phyloP scores from a whole-genome alignment of 179 eudicot species.

The Dionaea muscipula region DNA sequence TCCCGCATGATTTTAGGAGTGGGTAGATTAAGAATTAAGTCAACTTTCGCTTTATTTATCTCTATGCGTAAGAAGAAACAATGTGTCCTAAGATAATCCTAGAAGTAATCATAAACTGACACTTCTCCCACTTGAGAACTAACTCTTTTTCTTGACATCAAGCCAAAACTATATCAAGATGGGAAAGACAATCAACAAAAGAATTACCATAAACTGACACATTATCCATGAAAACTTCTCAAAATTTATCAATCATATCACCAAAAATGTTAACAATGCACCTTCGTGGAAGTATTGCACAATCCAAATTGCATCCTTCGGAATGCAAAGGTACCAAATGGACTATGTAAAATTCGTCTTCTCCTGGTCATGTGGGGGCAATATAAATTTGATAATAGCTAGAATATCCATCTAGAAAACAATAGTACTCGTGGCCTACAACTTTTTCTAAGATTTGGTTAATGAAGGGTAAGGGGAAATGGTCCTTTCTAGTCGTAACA shows the following conservation, averaged over 20 bases:
- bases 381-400: background rate
- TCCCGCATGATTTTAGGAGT: background rate
- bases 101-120: background rate
- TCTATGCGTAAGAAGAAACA: background rate
- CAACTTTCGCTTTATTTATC: background rate
- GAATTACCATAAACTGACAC: background rate
- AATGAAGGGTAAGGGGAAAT: too few relatives aligned
- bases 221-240: slow-evolving; percentile 8
- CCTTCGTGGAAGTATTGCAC: too few relatives aligned
- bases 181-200: background rate
- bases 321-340: too few relatives aligned
- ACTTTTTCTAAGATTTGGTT: too few relatives aligned
- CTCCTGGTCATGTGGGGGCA: background rate
- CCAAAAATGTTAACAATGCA: background rate
- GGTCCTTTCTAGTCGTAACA: too few relatives aligned
- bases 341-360: too few relatives aligned
- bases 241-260: background rate
- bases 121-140: too few relatives aligned
- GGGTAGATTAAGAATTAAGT: background rate
- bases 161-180: background rate
- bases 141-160: background rate
- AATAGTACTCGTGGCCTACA: background rate
- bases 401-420: background rate
- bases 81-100: background rate
- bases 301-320: too few relatives aligned